phyloP scores from a whole-genome alignment of 352 stramenopile genomes.

The Salisapilia sapeloensis region DNA sequence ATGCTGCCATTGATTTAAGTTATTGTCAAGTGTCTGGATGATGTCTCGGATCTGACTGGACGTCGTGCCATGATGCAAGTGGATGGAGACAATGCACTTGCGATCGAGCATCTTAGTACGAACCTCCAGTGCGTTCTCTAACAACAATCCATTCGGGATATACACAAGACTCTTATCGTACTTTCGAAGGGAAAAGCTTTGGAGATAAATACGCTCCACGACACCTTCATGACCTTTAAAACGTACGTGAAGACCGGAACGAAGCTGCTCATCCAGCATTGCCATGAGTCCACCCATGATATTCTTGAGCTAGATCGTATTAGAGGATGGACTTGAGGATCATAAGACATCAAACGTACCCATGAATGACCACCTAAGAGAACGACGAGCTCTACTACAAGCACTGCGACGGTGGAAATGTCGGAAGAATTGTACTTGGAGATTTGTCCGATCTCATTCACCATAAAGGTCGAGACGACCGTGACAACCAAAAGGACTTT shows the following conservation, averaged over 20 bases:
- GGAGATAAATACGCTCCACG: constrained; percentile 63
- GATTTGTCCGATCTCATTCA: constrained; percentile 62
- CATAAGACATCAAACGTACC: constrained; percentile 16
- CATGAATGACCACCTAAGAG: constrained; percentile 67
- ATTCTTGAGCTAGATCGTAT: constrained; percentile 49
- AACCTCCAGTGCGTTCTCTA: constrained; percentile 58
- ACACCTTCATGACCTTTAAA: constrained; percentile 69
- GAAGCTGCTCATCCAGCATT: constrained; percentile 71
- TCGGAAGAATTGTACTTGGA: constrained; percentile 68
- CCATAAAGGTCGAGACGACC: constrained; percentile 74
- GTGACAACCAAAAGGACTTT: constrained; percentile 64
- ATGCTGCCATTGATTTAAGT: constrained; percentile 13
- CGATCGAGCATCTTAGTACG: constrained; percentile 43
- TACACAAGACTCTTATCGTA: constrained; percentile 73
- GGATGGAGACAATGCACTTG: constrained; percentile 28
- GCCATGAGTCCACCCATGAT: constrained; percentile 69
- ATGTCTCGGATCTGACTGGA: constrained; percentile 31
- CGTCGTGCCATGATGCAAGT: constrained; percentile 36
- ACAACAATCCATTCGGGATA: constrained; percentile 62
- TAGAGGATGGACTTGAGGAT: constrained; percentile 3
- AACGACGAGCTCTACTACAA: constrained; percentile 66
- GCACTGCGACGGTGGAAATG: constrained; percentile 57
- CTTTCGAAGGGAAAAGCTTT: constrained; percentile 61
- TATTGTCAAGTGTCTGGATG: constrained; percentile 54
- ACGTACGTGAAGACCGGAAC: constrained; percentile 48